Evolutionary conservation across 495 filamentous ascomycete species (phyloP).

Genomic region (Bryoglossum gracile): DNA sequence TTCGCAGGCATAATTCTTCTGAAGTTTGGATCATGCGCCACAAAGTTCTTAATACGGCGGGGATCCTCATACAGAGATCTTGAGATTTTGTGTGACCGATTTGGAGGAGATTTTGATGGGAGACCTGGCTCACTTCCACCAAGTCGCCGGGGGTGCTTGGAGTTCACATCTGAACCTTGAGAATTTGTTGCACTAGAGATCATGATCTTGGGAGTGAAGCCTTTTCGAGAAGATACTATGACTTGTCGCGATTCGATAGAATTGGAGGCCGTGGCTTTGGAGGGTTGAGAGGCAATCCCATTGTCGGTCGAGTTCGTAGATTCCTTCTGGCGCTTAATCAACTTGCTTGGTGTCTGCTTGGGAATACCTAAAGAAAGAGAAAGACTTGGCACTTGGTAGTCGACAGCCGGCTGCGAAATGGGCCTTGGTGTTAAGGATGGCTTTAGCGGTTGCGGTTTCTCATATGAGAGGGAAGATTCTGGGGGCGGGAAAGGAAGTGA

Average conservation of each 20-base stretch:
- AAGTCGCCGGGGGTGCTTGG: constrained; percentile 4
- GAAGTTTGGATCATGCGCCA: neutral
- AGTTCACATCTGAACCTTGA: neutral
- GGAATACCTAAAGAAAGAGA: neutral
- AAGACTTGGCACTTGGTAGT: neutral
- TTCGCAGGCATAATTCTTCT: neutral
- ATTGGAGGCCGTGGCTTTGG: too few relatives aligned
- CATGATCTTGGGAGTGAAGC: neutral
- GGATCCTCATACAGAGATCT: constrained; percentile 11
- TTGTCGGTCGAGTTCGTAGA: neutral
- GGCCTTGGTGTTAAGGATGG: too few relatives aligned
- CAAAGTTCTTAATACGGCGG: constrained; percentile 4
- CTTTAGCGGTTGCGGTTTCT: too few relatives aligned
- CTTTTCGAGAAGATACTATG: neutral
- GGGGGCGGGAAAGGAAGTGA: neutral
- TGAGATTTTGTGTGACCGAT: constrained; percentile 1
- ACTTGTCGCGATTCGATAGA: neutral
- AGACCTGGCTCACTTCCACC: constrained; percentile 8
- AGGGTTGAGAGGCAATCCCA: neutral
- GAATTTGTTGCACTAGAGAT: neutral
- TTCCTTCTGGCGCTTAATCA: neutral
- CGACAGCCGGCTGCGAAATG: too few relatives aligned
- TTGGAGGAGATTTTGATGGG: neutral
- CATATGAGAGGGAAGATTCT: neutral
- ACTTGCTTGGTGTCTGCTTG: neutral